Conservation (phyloP, 2,329 filamentous ascomycete genomes). For the Diaporthe sp. region DNA sequence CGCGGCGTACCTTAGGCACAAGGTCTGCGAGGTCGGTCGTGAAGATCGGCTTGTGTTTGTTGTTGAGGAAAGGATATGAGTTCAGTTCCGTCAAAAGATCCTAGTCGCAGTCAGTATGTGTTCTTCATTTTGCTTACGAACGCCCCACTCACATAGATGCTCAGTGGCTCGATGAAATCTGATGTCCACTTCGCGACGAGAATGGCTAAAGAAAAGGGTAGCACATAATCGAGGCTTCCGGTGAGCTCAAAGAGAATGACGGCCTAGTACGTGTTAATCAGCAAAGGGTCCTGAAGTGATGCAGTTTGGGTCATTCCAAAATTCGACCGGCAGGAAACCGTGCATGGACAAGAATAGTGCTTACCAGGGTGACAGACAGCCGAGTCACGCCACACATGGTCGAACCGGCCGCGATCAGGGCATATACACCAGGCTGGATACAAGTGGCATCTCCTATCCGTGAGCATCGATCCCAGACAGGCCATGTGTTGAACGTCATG, state of each 20-base stretch:
- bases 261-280: slow-evolving; percentile 56
- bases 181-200: slow-evolving; percentile 98
- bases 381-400: slow-evolving; percentile 99
- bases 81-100: slow-evolving; percentile 98
- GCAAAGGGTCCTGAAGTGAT: too few relatives aligned
- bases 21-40: slow-evolving; percentile 91
- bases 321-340: too few relatives aligned
- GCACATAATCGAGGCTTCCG: slow-evolving; percentile 92
- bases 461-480: slow-evolving; percentile 82
- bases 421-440: slow-evolving; percentile 97
- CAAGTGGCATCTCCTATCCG: slow-evolving; percentile 81
- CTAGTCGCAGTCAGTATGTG: slow-evolving; percentile 54
- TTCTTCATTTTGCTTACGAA: not conserved
- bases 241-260: slow-evolving; percentile 98
- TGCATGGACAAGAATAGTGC: too few relatives aligned
- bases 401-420: slow-evolving; percentile 91
- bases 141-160: slow-evolving; percentile 80
- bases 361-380: slow-evolving; percentile 83
- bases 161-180: slow-evolving; percentile 92
- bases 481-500: slow-evolving; percentile 77
- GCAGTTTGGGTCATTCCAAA: too few relatives aligned
- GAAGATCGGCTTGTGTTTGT: slow-evolving; percentile 93
- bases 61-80: slow-evolving; percentile 96
- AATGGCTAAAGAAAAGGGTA: slow-evolving; percentile 93
- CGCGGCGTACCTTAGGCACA: slow-evolving; percentile 79